Base-by-base conservation (phyloP, 176 grass and related monocot species). In the Oryza punctata region DNA sequence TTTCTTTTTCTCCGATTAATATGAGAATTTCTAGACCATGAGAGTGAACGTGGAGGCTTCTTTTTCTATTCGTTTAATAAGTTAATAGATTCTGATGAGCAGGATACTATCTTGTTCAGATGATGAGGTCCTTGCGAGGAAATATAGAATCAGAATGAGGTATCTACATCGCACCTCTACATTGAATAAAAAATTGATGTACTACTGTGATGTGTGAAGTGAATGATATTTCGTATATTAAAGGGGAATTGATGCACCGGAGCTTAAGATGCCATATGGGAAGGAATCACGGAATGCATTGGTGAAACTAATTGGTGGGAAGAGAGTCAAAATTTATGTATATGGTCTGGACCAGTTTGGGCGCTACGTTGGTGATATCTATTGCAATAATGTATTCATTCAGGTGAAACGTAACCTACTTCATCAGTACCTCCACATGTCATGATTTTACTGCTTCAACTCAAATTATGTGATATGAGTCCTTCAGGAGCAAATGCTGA, bases 131-230 rank as follows among this genome's bases (percentile, higher is more conserved):
- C 87, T 97, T 13, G 87, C 79, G 30, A 80, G 47, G 49, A 89
- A 92, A 81, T 94, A 94, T 52, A 79, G 87, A 73, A 90, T 97
- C 27, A 88, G 91, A 82, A 84, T 97, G 77, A 91, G 87, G 91
- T 92, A 90, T 65, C 19, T 29, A 69, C 33, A 75, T 8, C 77
- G 59, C 7, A 71, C 24, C 43, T 87, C 49, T 38, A 43, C 0
- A 16, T 27, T 37, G 38, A 63, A 18, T 19, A 45, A 23, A 27
- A 71, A 12, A 10, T 3, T 3, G 33, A 19, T 68, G 40, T 33
- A 59, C 10, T 32, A 63, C 59, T 78, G 9, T 73, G 40, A 41
- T 2, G 40, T 10, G 60, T 41, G 60, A 79, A 26, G 67, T 67
- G 44, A 37, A 79, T 2, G 19, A 3, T 73, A 11, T 81, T 81